These are phyloP conservation scores for Fusarium robinianum DNA, from an alignment of 2,329 filamentous ascomycete species.

Conservation along the genomic window DNA sequence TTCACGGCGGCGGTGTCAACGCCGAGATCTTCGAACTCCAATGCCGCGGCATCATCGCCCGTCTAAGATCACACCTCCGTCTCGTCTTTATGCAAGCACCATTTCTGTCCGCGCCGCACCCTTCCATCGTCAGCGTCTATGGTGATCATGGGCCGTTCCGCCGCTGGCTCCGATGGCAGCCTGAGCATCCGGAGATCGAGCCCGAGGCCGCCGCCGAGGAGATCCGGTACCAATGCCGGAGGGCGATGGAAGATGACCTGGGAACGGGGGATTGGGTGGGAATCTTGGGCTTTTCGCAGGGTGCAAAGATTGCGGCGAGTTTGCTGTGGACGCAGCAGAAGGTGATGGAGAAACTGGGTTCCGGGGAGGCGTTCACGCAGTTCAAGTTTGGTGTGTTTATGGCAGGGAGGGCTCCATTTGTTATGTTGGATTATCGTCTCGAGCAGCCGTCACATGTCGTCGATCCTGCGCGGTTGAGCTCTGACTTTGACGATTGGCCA, in stretches of 20 bases:
- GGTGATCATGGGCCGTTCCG: constrained; percentile 68
- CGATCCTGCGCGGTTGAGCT: constrained; percentile 29
- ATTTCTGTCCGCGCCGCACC: constrained; percentile 64
- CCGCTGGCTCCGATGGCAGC: constrained; percentile 65
- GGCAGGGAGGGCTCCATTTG: constrained; percentile 41
- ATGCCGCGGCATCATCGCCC: constrained; percentile 57
- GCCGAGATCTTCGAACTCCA: constrained; percentile 71
- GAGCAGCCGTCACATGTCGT: constrained; percentile 55
- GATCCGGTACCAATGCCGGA: constrained; percentile 45
- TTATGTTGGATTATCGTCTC: constrained; percentile 47
- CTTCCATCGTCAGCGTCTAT: constrained; percentile 68
- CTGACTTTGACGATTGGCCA: constrained; percentile 45
- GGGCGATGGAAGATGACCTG: constrained; percentile 58
- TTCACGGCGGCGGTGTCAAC: constrained; percentile 80
- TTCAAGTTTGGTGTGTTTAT: constrained; percentile 46
- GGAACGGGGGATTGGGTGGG: constrained; percentile 63
- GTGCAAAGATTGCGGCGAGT: constrained; percentile 64
- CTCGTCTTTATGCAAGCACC: constrained; percentile 75
- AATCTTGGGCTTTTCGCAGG: constrained; percentile 69
- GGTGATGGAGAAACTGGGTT: constrained; percentile 44
- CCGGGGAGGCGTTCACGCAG: constrained; percentile 21
- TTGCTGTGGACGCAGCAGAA: constrained; percentile 66
- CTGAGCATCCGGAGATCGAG: constrained; percentile 59
- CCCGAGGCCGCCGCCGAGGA: constrained; percentile 46
- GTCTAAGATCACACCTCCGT: constrained; percentile 63